Evolutionary conservation across 2,329 filamentous ascomycete species (phyloP), one percentile per base, ranked within the genome.

Genomic region (Lithohypha guttulata): DNA sequence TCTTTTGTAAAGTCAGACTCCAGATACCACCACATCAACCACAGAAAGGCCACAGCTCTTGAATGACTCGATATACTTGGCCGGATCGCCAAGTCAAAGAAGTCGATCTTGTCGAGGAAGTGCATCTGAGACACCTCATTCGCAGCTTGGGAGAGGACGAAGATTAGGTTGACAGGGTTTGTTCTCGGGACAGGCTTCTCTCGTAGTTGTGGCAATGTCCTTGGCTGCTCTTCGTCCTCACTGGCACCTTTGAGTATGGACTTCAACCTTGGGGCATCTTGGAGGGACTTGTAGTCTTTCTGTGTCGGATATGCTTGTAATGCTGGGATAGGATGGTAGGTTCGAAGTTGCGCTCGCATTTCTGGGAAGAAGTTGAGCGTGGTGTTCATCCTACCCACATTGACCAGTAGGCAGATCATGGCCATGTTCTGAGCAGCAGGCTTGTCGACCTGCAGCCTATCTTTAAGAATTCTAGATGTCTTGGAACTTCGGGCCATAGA

Each of bases 11-110:
- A 96, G 57, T 95, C 85, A 19, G 87, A 94, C 59, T 98, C 91
- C 13, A 98, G 72, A 56, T 98, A 96, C 69, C 91, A 95, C 91
- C 91, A 98, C 78, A 98, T 93, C 47, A 98, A 68, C 91, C 91
- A 98, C 14, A 98, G 65, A 52, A 98, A 98, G 1, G 89, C 89
- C 30, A 68, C 78, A 1, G 91, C 87, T 46, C 91, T 76, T 45
- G 84, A 93, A 50, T 70, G 65, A 60, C 87, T 96, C 42, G 79
- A 84, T 44, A 85, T 73, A 17, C 83, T 81, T 1, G 80, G 79
- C 55, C 84, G 80, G 87, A 96, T 96, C 52, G 98, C 81, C 11
- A 98, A 73, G 54, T 98, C 91, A 59, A 95, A 93, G 59, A 98
- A 96, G 60, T 98, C 91, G 49, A 80, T 75, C 1, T 79, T 77